These are phyloP conservation scores for Lachnellula suecica DNA, from an alignment of 2,329 filamentous ascomycete species.

Conservation along the genomic window DNA sequence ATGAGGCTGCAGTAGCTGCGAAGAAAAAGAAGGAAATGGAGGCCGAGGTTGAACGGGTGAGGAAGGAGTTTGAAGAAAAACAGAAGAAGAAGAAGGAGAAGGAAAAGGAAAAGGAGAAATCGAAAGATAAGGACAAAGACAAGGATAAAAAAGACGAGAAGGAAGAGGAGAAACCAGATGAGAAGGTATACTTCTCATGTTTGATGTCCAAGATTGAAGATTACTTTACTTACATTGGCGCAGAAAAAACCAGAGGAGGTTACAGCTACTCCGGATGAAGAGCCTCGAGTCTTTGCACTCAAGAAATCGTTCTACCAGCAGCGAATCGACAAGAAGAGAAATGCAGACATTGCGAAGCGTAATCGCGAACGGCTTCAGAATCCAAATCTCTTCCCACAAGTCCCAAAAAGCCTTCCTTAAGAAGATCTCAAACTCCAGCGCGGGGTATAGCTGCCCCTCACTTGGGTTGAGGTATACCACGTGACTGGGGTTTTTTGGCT, in stretches of 20 bases:
- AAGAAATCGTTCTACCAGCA: constrained; percentile 89
- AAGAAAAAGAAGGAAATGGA: constrained; percentile 63
- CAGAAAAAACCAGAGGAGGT: constrained; percentile 27
- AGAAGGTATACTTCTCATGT: constrained; percentile 34
- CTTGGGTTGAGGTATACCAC: too few relatives aligned
- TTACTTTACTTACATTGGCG: constrained; percentile 6
- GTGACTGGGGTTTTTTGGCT: too few relatives aligned
- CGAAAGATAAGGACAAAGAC: constrained; percentile 48
- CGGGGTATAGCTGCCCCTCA: background rate
- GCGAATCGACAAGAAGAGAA: constrained; percentile 74
- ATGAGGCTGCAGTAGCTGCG: constrained; percentile 62
- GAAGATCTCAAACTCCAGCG: background rate
- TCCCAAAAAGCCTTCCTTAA: constrained; percentile 62
- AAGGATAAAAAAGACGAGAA: constrained; percentile 43
- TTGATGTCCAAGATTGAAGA: too few relatives aligned
- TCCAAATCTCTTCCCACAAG: constrained; percentile 79
- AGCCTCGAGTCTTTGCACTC: constrained; percentile 78
- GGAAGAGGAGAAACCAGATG: constrained; percentile 38
- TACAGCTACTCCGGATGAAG: constrained; percentile 49
- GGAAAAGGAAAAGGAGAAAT: constrained; percentile 61
- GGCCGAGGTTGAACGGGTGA: constrained; percentile 61
- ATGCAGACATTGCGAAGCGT: constrained; percentile 75
- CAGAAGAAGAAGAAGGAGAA: constrained; percentile 68
- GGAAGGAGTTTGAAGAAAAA: constrained; percentile 75
- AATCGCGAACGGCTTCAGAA: constrained; percentile 79